Base-by-base conservation (phyloP, 805 yeast species). In the Suhomyces prunicola region DNA sequence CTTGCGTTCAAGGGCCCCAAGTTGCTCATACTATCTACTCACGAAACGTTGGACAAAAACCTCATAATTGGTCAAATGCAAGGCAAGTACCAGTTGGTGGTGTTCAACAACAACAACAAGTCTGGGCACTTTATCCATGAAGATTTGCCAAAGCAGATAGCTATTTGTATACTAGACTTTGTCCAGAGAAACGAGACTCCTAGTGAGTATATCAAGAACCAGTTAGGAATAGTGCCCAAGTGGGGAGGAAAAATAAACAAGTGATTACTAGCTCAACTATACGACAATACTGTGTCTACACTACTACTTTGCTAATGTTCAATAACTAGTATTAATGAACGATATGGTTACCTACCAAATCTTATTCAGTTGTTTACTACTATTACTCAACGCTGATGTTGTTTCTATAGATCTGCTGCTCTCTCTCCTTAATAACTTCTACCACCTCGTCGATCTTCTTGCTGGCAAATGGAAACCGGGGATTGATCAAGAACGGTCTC, bases 31-130 rank as follows among this genome's bases (percentile, higher is more conserved):
- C 70, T 96, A 13, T 96, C 98, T 0, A 96, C 96, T 3, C 87
- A 92, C 50, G 97, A 94, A 59, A 84, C 88, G 19, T 76, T 96
- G 29, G 99, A 94, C 69, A 90, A 87, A 57, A 81, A 81, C 39
- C 74, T 94, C 47, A 90, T 92, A 68, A 85, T 94, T 49, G 99
- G 97, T 0, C 99, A 96, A 69, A 94, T 94, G 99, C 98, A 92
- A 70, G 99, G 99, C 1, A 86, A 85, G 66, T 94, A 87, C 68
- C 99, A 96, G 70, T 77, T 94, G 41, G 84, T 89, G 12, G 94
- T 91, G 4, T 86, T 90, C 66, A 70, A 70, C 56, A 87, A 85
- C 51, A 76, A 66, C 36, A 56, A 64, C 6, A 60, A 66, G 19
- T 64, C 91, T 2, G 97, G 98, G 1, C 99, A 94, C 70, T 94